Percentiles rank a stretch among this genome's conserved stretches.
These are phyloP conservation scores for Aspergillus steynii DNA, from an alignment of 495 filamentous ascomycete genomes.

Conservation along the genomic window DNA sequence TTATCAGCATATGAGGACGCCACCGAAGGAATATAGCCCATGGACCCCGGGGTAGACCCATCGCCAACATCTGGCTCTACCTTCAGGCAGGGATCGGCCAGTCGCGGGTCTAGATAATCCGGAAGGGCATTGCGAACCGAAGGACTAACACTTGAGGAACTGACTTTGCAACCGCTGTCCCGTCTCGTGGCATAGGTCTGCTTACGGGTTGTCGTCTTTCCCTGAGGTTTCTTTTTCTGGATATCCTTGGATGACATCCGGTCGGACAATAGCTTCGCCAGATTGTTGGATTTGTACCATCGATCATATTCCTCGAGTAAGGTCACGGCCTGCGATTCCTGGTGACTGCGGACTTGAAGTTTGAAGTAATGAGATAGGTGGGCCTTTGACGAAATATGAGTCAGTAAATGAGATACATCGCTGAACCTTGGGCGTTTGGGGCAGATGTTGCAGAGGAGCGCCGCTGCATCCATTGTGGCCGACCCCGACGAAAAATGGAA, in stretches of 20 bases:
- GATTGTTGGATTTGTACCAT: conserved; percentile 68
- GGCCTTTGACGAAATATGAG: conserved; percentile 81
- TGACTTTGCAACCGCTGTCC: conserved; percentile 4
- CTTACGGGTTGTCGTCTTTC: conserved; percentile 15
- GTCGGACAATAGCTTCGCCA: conserved; percentile 66
- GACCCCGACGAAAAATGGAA: conserved; percentile 11
- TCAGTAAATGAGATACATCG: conserved; percentile 84
- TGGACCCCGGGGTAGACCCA: neutral
- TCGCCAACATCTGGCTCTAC: conserved; percentile 6
- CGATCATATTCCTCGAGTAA: conserved; percentile 60
- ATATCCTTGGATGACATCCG: conserved; percentile 71
- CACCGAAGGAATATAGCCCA: conserved; percentile 5
- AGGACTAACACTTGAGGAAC: conserved; percentile 6
- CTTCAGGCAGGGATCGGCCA: conserved; percentile 21
- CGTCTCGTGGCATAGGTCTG: conserved; percentile 6
- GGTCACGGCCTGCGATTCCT: conserved; percentile 51
- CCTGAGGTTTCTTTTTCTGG: conserved; percentile 47
- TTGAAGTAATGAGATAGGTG: conserved; percentile 78
- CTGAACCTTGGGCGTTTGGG: conserved; percentile 76
- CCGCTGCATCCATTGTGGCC: conserved; percentile 52
- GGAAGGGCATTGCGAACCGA: conserved; percentile 9
- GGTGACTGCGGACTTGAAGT: conserved; percentile 61
- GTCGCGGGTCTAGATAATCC: conserved; percentile 39
- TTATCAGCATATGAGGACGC: conserved; percentile 4
- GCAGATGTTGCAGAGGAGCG: conserved; percentile 77